Conservation (phyloP, 2,329 filamentous ascomycete species). For the Pseudogymnoascus sp. region DNA sequence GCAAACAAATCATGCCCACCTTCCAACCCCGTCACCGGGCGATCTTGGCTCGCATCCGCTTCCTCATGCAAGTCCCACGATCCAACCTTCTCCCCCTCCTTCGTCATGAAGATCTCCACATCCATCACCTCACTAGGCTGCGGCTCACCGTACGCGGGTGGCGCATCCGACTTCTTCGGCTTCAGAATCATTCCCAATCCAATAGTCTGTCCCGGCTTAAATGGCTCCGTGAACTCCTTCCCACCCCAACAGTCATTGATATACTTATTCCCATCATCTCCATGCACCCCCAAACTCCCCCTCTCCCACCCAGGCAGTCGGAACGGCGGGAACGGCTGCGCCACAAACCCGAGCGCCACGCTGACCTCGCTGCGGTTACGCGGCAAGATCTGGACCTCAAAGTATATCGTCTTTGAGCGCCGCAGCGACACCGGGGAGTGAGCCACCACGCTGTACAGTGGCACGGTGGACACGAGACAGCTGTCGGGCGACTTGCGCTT, state of each 20-base stretch:
- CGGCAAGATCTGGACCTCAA: constrained; percentile 55
- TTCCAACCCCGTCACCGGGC: constrained; percentile 58
- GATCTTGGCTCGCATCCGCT: constrained; percentile 53
- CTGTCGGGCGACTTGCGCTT: constrained; percentile 45
- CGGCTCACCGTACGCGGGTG: constrained; percentile 26
- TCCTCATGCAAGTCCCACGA: constrained; percentile 71
- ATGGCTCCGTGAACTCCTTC: constrained; percentile 56
- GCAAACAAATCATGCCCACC: constrained; percentile 64
- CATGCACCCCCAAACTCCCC: constrained; percentile 66
- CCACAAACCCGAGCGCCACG: constrained; percentile 61
- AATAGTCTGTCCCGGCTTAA: constrained; percentile 56
- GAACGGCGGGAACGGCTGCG: constrained; percentile 69
- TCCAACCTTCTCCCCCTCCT: constrained; percentile 50
- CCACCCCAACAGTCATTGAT: constrained; percentile 70
- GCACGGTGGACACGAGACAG: constrained; percentile 58
- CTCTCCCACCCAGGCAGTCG: constrained; percentile 76
- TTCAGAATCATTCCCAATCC: constrained; percentile 63
- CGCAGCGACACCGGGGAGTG: constrained; percentile 46
- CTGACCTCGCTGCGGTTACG: constrained; percentile 32
- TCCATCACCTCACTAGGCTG: constrained; percentile 28
- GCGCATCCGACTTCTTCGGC: constrained; percentile 19
- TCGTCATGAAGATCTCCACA: constrained; percentile 61
- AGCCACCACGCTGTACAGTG: constrained; percentile 55
- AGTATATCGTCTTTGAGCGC: constrained; percentile 55
- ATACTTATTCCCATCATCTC: constrained; percentile 69